Base-by-base conservation (phyloP, 139 green algal genomes). In the Closterium sp. region DNA sequence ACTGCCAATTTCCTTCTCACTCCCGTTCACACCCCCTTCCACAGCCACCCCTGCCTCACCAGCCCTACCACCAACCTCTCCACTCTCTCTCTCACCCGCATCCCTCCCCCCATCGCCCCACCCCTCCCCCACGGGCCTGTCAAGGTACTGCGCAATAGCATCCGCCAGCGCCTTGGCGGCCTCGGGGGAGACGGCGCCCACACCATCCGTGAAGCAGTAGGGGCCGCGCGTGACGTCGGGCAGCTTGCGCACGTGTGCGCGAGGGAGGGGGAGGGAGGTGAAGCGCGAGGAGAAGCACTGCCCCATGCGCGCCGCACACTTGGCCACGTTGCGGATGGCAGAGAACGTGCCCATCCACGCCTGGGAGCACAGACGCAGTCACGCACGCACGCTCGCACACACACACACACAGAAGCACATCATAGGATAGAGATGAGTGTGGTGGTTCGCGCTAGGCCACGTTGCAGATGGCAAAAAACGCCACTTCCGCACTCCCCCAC, bases 191-290 rank as follows among this genome's bases (percentile, higher is more conserved):
- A 96, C 95, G 28, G 84, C 34, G 3, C 95, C 94, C 30, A 95
- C 91, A 66, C 95, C 95, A 83, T 96, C 95, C 43, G 93, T 93
- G 91, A 96, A 96, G 88, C 85, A 92, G 89, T 94, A 91, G 5
- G 84, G 85, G 83, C 89, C 86, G n/a, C 88, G 86, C 84, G 91
- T 43, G 9, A 96, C 64, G 36, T 96, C 94, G n/a, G 90, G 86
- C 2, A 95, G 84, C 23, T 64, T 90, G 43, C 31, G 6, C 10
- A 31, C 38, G 34, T 88, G 16, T 19, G 87, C 10, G 92, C 34
- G 33, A 30, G 85, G 16, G 83, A 91, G 31, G 76, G 33, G 25
- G 32, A 31, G n/a, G 9, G 86, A 28, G 10, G 84, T 25, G 69
- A 92, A 28, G 83, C 30, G 83, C 35, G 66, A 91, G 34, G 91